Conservation (phyloP, 192 early-diverging fungal genomes). For the Coemansia sp. region DNA sequence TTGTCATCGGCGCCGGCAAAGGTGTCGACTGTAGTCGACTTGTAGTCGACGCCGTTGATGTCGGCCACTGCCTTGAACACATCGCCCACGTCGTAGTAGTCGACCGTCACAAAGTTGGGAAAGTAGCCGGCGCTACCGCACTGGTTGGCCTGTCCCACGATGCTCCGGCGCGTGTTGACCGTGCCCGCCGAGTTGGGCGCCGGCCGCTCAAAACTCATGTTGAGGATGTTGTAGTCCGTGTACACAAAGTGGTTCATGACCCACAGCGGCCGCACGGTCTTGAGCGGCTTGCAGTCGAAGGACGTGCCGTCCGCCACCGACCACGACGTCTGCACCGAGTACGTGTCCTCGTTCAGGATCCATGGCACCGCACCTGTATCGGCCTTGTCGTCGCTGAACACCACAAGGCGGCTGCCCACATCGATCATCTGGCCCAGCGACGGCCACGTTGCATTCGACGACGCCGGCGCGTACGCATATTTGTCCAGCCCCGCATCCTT, state of each 20-base stretch:
- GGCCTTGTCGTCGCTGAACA: constrained; percentile 53
- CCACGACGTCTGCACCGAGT: constrained; percentile 70
- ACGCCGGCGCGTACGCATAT: constrained; percentile 33
- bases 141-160: constrained; percentile 52
- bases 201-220: constrained; percentile 47
- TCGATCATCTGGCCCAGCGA: constrained; percentile 61
- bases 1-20: not conserved
- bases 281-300: constrained; percentile 51
- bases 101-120: constrained; percentile 68
- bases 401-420: constrained; percentile 59
- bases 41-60: constrained; percentile 50
- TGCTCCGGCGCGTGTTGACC: constrained; percentile 52
- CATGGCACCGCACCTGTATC: constrained; percentile 55
- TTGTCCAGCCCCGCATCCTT: constrained; percentile 48
- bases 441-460: constrained; percentile 57
- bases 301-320: constrained; percentile 38
- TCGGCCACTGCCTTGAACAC: constrained; percentile 48
- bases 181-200: constrained; percentile 43
- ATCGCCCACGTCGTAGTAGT: constrained; percentile 65
- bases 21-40: constrained; percentile 10
- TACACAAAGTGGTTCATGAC: constrained; percentile 75
- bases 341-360: constrained; percentile 59
- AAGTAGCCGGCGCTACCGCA: constrained; percentile 43
- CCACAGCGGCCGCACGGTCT: constrained; percentile 48
- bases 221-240: constrained; percentile 26